Base-by-base conservation (phyloP, 306 rosid species). In the Fragaria nilgerrensis region DNA sequence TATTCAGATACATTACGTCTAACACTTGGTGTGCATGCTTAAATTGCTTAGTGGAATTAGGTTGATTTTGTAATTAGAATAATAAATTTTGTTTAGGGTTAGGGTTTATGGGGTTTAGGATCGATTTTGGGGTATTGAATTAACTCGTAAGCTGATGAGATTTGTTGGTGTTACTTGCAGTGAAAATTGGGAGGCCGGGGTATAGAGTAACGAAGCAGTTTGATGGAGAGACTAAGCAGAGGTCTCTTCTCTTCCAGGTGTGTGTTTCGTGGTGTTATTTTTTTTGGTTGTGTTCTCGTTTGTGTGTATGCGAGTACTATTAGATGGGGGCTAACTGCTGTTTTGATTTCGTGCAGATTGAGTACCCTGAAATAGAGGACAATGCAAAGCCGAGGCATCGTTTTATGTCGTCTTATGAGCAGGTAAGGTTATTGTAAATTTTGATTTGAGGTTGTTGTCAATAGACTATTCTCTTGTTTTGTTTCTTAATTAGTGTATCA, bases 321-420 rank as follows among this genome's bases (percentile, higher is more conserved):
- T 47, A 43, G 44, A 16, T 80, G 27, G 27, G 45, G 15, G 3
- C 41, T 43, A 17, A 39, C 52, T 41, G 19, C 5, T 47, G 15
- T 53, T 45, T 39, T 39, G 70, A 0, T 75, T 75, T 52, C 15
- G 3, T 81, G 86, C 79, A 95, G 98, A 95, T 95, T 83, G 98
- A 95, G 80, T 95, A 90, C 83, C 98, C 98, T 55, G 98, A 95
- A 79, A 95, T 95, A 82, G 98, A 92, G 87, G 98, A 95, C 83
- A 88, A 86, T 9, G 75, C 90, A 2, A 95, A 89, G 87, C 98
- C 97, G 12, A 90, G 98, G 77, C 98, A 95, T 75, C 87, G 97
- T 7, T 92, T 95, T 85, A 92, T 95, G 98, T 95, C 98, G 65
- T 95, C 98, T 63, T 95, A 90, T 55, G 98, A 95, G 83, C 98